These are phyloP conservation scores for Penicillium chermesinum DNA, from an alignment of 495 filamentous ascomycete genomes.

Conservation along the genomic window DNA sequence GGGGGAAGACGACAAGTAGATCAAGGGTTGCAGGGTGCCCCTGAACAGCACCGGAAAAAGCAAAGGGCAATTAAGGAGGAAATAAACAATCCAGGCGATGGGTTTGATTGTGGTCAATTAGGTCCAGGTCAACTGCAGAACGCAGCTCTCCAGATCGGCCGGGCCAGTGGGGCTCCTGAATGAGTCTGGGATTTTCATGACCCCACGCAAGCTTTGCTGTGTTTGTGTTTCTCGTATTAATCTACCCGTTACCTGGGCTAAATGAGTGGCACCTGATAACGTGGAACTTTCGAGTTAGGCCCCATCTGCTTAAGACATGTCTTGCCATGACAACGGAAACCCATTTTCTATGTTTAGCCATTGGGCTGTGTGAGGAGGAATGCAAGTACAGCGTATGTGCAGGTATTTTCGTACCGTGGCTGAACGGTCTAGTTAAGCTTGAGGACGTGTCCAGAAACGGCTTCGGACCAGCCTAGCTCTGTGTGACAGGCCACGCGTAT, in stretches of 20 bases:
- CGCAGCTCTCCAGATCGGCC: background rate
- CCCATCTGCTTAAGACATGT: too few species aligned
- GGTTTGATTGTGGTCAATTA: background rate
- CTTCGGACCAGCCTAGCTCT: background rate
- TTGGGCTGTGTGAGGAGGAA: too few species aligned
- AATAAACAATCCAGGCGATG: background rate
- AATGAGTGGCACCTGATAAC: too few species aligned
- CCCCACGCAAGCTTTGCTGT: background rate
- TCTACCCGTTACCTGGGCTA: too few species aligned
- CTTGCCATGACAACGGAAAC: too few species aligned
- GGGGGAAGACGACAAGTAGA: background rate
- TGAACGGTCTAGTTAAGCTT: constrained; percentile 6
- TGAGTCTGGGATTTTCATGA: background rate
- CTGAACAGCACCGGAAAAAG: too few species aligned
- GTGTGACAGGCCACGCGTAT: constrained; percentile 10
- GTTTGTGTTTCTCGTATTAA: background rate
- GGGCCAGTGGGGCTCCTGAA: background rate
- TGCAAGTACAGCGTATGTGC: too few species aligned
- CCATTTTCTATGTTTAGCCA: too few species aligned
- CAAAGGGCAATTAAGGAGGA: background rate
- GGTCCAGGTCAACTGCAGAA: background rate
- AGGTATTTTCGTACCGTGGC: background rate
- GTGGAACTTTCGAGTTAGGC: too few species aligned
- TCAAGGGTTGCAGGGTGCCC: background rate
- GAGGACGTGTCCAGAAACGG: constrained; percentile 4